Evolutionary conservation across 2,329 filamentous ascomycete species (phyloP), one percentile per base, ranked within the genome.

Genomic region (Diaporthe helianthi): DNA sequence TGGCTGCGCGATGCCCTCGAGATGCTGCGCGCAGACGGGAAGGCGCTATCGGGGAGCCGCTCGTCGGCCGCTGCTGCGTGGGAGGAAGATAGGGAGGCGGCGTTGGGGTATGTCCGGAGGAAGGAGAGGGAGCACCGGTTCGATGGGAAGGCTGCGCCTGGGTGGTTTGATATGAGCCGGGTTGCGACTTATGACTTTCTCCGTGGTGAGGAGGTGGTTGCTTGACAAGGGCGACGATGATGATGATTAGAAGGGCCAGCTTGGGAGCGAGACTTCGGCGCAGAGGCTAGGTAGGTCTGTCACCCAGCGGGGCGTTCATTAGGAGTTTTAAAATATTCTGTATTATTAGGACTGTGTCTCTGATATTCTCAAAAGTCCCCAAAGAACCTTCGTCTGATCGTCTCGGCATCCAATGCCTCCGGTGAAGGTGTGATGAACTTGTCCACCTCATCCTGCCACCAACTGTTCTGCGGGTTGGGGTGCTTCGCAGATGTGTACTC

Each of bases 401-500:
- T 7, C 24, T 67, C 65, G 31, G 46, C 54, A 31, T 67, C 65
- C 31, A 67, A 55, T 9, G 65, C 65, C 8, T 58, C 65, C 0
- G 41, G 52, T 3, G 19, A 24, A 24, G 65, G 52, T 1, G 65
- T 29, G 65, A 67, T 46, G 2, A 67, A 67, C 22, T 15, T 67
- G 19, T 67, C 65, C 44, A 67, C 65, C 65, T 67, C 65, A 1
- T 58, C 52, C 31, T 67, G 52, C 65, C 65, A 67, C 65, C 65
- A 67, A 2, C 44, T 7, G 3, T 58, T 67, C 41, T 58, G 65
- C 1, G 65, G 65, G 52, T 67, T 67, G 0, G 65, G 53, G 7
- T 67, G 65, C 33, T 67, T 67, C 26, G 65, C 65, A 5, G 65
- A 67, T n/a, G 69, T 70, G 47, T 79, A 79, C 52, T 80, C 78